Conservation (phyloP, 306 rosid genomes). For the Dryas alaskensis region DNA sequence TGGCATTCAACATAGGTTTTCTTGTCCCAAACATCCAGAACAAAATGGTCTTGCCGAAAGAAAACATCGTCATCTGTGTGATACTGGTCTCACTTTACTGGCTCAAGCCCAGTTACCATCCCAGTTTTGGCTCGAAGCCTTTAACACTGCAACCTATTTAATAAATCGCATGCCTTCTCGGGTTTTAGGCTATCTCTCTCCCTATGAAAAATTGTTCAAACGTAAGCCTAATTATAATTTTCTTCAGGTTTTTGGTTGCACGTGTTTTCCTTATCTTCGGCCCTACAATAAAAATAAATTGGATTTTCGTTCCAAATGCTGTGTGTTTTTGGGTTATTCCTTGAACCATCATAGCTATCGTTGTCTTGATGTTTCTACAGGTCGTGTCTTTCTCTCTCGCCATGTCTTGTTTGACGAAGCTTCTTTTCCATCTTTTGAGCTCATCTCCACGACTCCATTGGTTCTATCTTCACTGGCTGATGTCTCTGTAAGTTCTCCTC, state of each 20-base stretch:
- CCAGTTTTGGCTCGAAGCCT: not conserved
- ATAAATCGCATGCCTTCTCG: not conserved
- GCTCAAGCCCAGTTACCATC: not conserved
- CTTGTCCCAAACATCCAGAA: not conserved
- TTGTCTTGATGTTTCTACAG: not conserved
- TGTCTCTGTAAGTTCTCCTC: no score
- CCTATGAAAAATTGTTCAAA: not conserved
- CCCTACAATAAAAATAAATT: not conserved
- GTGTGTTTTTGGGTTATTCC: not conserved
- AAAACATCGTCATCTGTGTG: not conserved
- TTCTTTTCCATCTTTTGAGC: not conserved
- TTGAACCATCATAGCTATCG: not conserved
- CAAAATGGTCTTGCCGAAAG: not conserved
- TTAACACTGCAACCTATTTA: not conserved
- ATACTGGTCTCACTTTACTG: not conserved
- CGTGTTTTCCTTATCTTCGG: not conserved
- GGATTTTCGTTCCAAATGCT: not conserved
- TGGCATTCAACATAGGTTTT: not conserved
- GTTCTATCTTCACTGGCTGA: no score
- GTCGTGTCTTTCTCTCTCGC: not conserved
- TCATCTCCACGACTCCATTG: not conserved
- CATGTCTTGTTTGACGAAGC: not conserved
- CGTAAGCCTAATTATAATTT: not conserved
- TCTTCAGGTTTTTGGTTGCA: not conserved
- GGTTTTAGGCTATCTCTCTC: not conserved